Evolutionary conservation across 2,329 filamentous ascomycete genomes (phyloP), one percentile per base, ranked within the genome.

Genomic region (Ophiocordyceps robertsii): DNA sequence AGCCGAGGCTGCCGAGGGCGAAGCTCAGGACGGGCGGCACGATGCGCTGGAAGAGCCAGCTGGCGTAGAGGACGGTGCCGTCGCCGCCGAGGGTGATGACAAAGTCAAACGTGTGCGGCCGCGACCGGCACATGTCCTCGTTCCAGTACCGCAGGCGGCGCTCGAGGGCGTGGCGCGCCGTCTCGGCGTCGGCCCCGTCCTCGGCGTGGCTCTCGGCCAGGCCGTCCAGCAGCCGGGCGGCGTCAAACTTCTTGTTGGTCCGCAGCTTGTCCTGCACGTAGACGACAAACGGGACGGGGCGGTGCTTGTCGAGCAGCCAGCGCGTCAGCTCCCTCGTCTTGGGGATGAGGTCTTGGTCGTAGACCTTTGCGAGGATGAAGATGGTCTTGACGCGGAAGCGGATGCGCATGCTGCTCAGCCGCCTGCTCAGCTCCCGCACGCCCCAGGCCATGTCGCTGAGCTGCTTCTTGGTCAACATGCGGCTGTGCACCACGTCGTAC

Each of bases 381-480:
- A 98, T 80, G 43, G 77, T 83, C 57, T 77, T 78, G 49, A 94
- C 86, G 42, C 82, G 81, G 50, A 95, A 77, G 58, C 82, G 84
- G 47, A 98, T 70, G 44, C 82, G 77, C 58, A 96, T 80, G 60
- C 80, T 88, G 41, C 86, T 84, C 45, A 96, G 66, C 46, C 85
- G 82, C 56, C 94, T 84, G 29, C 85, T 90, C 45, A 98, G 68
- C 62, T 95, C 87, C 39, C 92, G 74, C 44, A 96, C 92, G 24
- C 90, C 89, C 78, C 90, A 89, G 0, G 90, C 89, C 90, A 98
- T 96, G 54, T 96, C 92, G 13, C 84, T 88, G 36, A 98, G 71
- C 62, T 98, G 87, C 60, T 85, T 88, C 67, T 96, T 96, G 2
- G 89, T 95, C 51, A 96, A 70, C 40, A 95, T 75, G n/a, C 90